Base-by-base conservation (phyloP, 768 basidiomycete species). In the Auricularia cornea region DNA sequence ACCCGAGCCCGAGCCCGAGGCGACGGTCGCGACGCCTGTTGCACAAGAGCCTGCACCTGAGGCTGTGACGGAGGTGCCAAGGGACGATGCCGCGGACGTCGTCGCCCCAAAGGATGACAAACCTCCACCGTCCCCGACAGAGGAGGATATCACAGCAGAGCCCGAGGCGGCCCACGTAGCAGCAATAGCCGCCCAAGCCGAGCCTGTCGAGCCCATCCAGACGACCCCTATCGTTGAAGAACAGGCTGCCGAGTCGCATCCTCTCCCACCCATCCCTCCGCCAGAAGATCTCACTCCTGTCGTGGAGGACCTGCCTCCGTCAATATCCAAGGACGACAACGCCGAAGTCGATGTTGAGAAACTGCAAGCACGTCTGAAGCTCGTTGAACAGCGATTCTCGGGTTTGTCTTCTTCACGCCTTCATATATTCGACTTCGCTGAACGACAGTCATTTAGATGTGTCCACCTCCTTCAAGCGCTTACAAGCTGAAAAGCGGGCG, bases 351-450 rank as follows among this genome's bases (percentile, higher is more conserved):
- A 79, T 63, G 73, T 89, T 5, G 89, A 90, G 61, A 76, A 75
- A 35, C 73, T 92, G 61, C 87, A 84, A 70, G 80, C 85, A 65
- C 81, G 84, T 51, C 74, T 94, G 63, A 85, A 81, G 70, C 76
- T 87, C 40, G 81, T 92, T 2, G 90, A 93, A 68, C 84, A 90
- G 71, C 80, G 87, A n/a, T 92, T 93, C 69, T 68, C 84, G 65
- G 90, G 91, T 88, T 71, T 65, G 72, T 62, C 3, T 44, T 28
- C 56, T 40, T 23, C 4, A 64, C 59, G 4, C 20, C 62, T 35
- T 29, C 57, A n/a, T 33, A 60, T 20, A 63, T 59, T 32, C n/a
- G n/a, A 32, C 3, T 32, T 40, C n/a, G 16, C 38, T 32, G 48
- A 10, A 5, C n/a, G n/a, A n/a, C n/a, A n/a, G n/a, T 28, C 23